Conservation (phyloP, 495 filamentous ascomycete genomes). For the Bathelium albidoporum region DNA sequence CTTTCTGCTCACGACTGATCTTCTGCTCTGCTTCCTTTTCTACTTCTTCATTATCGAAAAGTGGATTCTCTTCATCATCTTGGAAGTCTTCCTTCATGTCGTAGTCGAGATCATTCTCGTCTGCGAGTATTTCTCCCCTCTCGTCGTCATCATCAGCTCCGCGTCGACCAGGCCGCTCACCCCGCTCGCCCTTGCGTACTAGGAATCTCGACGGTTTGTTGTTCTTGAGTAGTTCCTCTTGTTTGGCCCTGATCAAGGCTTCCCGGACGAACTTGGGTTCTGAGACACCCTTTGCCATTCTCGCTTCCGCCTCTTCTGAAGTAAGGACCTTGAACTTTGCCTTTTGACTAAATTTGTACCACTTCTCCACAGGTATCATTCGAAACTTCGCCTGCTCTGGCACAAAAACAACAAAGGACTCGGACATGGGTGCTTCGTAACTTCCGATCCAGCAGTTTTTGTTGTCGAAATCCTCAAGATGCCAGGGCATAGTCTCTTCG, state of each 20-base stretch:
- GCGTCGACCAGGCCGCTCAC: not conserved
- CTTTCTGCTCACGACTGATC: conserved; percentile 78
- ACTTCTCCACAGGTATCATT: conserved; percentile 87
- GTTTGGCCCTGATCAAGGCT: not conserved
- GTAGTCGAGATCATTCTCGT: conserved; percentile 33
- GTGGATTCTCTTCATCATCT: conserved; percentile 79
- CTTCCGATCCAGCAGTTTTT: conserved; percentile 87
- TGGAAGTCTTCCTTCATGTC: conserved; percentile 45
- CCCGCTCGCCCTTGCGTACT: conserved; percentile 36
- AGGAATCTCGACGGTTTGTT: conserved; percentile 28
- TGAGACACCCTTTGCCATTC: conserved; percentile 48
- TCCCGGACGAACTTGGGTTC: not conserved
- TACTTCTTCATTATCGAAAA: conserved; percentile 71
- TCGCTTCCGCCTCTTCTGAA: conserved; percentile 75
- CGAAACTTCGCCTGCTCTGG: conserved; percentile 56
- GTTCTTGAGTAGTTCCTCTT: conserved; percentile 40
- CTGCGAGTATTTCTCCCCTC: conserved; percentile 27
- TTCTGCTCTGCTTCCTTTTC: conserved; percentile 72
- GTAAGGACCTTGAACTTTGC: conserved; percentile 70
- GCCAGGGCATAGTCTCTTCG: conserved; percentile 92
- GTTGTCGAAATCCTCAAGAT: conserved; percentile 89
- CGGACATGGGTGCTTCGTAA: conserved; percentile 75
- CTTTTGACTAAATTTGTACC: conserved; percentile 83
- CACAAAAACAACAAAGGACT: conserved; percentile 64
- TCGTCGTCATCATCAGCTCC: conserved; percentile 38